Percentiles rank a stretch among this genome's conserved stretches.
phyloP scores from a whole-genome alignment of 2,329 filamentous ascomycete species.

The Fusarium longipes region DNA sequence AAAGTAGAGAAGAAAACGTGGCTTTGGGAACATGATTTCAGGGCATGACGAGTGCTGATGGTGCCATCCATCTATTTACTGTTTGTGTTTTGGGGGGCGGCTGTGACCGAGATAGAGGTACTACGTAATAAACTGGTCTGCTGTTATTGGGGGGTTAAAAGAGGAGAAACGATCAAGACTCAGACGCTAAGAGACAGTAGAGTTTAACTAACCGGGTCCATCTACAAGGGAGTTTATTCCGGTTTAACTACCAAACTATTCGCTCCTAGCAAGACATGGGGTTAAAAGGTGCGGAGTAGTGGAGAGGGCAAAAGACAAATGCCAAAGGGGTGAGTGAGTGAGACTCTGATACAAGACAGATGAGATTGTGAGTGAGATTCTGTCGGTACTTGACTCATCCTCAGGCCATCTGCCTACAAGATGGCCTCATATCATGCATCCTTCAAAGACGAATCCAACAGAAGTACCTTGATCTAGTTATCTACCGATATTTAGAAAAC shows the following conservation, averaged over 20 bases:
- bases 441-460: background rate
- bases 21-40: constrained; percentile 30
- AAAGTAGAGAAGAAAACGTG: constrained; percentile 38
- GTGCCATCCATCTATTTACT: constrained; percentile 19
- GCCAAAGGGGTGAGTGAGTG: constrained; percentile 27
- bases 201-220: background rate
- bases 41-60: constrained; percentile 18
- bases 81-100: constrained; percentile 5
- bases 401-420: constrained; percentile 19
- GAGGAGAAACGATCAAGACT: background rate
- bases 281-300: constrained; percentile 44
- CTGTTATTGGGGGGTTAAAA: background rate
- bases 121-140: background rate
- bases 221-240: constrained; percentile 12
- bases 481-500: background rate
- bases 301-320: constrained; percentile 22
- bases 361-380: constrained; percentile 22
- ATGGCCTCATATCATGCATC: constrained; percentile 22
- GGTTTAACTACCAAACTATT: background rate
- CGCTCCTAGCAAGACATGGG: background rate
- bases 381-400: constrained; percentile 35
- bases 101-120: background rate
- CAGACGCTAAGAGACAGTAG: constrained; percentile 21
- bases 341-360: background rate
- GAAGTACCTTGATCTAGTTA: constrained; percentile 4